Conservation (phyloP, 352 stramenopile species). For the Phytopythium boreale region DNA sequence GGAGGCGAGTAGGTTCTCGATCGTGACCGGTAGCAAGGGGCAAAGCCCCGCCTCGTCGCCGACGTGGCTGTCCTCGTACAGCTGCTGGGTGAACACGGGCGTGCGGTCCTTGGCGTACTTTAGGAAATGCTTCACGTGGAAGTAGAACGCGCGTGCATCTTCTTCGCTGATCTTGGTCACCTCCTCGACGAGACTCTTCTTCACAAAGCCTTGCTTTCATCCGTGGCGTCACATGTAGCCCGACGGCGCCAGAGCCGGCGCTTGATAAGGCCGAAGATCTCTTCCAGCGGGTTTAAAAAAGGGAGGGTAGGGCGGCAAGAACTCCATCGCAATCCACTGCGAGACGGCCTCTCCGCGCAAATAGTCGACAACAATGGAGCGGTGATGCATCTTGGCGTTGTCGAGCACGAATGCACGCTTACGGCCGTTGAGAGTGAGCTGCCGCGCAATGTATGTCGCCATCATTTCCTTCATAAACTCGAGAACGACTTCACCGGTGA, state of each 20-base stretch:
- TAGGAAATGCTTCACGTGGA: slow-evolving; percentile 1
- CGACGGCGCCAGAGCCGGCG: background rate
- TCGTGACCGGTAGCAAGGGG: background rate
- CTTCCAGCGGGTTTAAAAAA: background rate
- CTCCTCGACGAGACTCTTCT: slow-evolving; percentile 2
- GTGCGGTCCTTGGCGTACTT: background rate
- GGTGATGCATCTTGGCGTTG: background rate
- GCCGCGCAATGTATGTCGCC: background rate
- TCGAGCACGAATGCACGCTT: background rate
- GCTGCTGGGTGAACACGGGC: background rate
- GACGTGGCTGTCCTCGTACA: background rate
- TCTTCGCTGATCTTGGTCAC: background rate
- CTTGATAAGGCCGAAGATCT: slow-evolving; percentile 1
- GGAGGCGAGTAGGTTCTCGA: background rate
- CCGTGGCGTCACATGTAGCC: background rate
- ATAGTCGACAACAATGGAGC: background rate
- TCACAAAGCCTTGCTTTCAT: slow-evolving; percentile 1
- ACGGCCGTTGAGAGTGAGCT: background rate
- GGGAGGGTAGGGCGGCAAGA: background rate
- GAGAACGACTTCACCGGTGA: background rate
- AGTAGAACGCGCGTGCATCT: background rate
- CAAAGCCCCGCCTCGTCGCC: background rate
- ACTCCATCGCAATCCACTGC: background rate
- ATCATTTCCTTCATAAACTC: slow-evolving; percentile 5
- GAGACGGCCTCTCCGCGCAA: background rate